These are phyloP conservation scores for Smallanthus sonchifolius DNA, from an alignment of 129 eudicot genomes.

Conservation along the genomic window DNA sequence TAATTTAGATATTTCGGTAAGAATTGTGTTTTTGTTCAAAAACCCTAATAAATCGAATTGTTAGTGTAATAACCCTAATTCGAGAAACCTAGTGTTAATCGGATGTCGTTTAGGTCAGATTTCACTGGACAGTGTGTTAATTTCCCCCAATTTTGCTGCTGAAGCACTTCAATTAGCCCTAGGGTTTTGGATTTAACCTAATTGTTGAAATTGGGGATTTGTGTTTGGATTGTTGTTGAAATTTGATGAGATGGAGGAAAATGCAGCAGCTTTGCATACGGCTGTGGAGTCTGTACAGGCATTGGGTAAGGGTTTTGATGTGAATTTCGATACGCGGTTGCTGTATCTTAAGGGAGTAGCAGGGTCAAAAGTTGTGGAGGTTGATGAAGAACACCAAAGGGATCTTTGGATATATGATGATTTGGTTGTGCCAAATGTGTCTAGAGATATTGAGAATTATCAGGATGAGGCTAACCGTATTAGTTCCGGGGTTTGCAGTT, in stretches of 20 bases:
- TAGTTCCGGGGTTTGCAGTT: conserved; percentile 68
- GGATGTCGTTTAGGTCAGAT: too few species aligned
- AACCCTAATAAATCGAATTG: conserved; percentile 2
- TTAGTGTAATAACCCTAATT: too few species aligned
- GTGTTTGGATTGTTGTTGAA: conserved; percentile 1
- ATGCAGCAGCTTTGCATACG: conserved; percentile 92
- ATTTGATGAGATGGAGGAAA: conserved; percentile 72
- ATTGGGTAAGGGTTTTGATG: conserved; percentile 87
- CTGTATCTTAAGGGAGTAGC: conserved; percentile 75
- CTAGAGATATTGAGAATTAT: conserved; percentile 56
- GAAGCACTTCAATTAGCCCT: conserved; percentile 7
- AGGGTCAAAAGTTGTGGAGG: conserved; percentile 76
- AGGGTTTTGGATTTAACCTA: neutral
- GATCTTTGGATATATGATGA: conserved; percentile 64
- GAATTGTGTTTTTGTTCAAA: conserved; percentile 17
- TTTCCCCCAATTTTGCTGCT: neutral
- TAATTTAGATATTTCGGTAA: too few species aligned
- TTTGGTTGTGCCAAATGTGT: conserved; percentile 63
- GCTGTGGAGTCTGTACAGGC: conserved; percentile 76
- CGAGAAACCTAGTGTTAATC: too few species aligned
- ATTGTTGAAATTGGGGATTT: conserved; percentile 1
- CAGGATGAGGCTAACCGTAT: conserved; percentile 50
- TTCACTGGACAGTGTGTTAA: neutral
- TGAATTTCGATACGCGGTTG: conserved; percentile 81
- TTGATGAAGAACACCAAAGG: conserved; percentile 78